Evolutionary conservation across 345 rosid species (phyloP), one percentile per base, ranked within the genome.

Genomic region (Gossypium stocksii): DNA sequence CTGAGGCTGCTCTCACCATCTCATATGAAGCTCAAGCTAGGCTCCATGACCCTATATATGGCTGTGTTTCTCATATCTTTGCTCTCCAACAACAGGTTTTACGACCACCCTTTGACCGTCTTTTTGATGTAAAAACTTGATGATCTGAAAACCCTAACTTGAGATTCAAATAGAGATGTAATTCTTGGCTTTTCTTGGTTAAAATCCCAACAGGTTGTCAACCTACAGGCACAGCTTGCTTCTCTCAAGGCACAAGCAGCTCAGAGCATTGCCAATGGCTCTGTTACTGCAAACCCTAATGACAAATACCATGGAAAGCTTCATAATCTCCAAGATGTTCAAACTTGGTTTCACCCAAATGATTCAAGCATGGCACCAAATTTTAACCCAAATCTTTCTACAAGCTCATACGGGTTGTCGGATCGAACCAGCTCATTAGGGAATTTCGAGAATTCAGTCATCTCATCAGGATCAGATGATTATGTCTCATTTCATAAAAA

Each of bases 1-100:
- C 92, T 19, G 97, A 94, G 78, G 97, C 98, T 9, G 95, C 94
- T 0, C 87, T 92, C 70, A 94, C 98, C 34, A 92, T 94, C 87
- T 89, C 97, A 7, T 94, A 94, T 78, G 98, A 94, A 82, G 98
- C 98, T 80, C 97, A 91, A 85, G 97, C 98, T 29, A 78, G 98
- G 82, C 93, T 94, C 71, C 97, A 89, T 63, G 97, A 94, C 82
- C 97, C 98, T 56, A 88, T 94, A 58, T 94, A 94, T 79, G 98
- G 98, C 70, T 94, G 97, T 20, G 97, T 94, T 64, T 88, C 97
- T 3, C 98, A 94, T 76, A 90, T 94, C 78, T 94, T 94, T 75
- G 91, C 98, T 49, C 95, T 94, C 48, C 97, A 94, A 59, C 97
- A 94, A 68, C 97, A 94, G 93, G 98, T 92, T 76, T 60, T 17